Evolutionary conservation across 208 protist species (phyloP).

Genomic region (Leishmania tropica): DNA sequence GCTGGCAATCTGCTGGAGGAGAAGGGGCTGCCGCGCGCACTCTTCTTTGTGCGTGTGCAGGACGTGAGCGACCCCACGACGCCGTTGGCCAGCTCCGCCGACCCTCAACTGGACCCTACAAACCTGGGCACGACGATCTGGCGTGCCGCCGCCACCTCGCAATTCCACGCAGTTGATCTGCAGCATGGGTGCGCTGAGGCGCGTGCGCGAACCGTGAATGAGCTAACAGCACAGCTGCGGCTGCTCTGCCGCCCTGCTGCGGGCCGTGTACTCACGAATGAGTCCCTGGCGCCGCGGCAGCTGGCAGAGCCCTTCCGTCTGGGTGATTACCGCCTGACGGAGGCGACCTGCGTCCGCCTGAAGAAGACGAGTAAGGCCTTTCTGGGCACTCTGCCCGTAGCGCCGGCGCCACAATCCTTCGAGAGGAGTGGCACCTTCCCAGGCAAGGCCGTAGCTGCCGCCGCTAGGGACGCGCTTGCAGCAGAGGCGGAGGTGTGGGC

Average conservation of each 20-base stretch:
- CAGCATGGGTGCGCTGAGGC: background rate
- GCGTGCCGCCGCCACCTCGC: background rate
- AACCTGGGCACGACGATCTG: constrained; percentile 22
- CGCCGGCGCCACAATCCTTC: background rate
- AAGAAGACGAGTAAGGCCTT: constrained; percentile 42
- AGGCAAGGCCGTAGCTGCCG: background rate
- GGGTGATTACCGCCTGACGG: constrained; percentile 63
- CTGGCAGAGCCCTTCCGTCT: constrained; percentile 59
- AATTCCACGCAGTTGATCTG: background rate
- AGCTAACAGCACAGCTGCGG: constrained; percentile 16
- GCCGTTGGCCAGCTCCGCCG: constrained; percentile 1
- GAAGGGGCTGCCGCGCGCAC: constrained; percentile 53
- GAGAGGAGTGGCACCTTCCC: background rate
- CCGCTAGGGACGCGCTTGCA: constrained; percentile 19
- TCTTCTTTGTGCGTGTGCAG: constrained; percentile 65
- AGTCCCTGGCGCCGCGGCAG: constrained; percentile 54
- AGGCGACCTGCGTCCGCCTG: constrained; percentile 35
- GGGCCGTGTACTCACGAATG: constrained; percentile 40
- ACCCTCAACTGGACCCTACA: background rate
- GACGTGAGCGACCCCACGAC: constrained; percentile 40
- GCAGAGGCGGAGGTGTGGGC: constrained; percentile 59
- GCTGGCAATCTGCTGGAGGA: background rate
- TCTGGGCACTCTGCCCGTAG: constrained; percentile 6
- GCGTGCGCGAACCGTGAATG: constrained; percentile 5
- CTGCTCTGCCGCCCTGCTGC: constrained; percentile 20